A percentile compares a stretch with the other conserved stretches of the same genome.
phyloP scores from a whole-genome alignment of 1,284 basidiomycete species.

The Moesziomyces parantarcticus region DNA sequence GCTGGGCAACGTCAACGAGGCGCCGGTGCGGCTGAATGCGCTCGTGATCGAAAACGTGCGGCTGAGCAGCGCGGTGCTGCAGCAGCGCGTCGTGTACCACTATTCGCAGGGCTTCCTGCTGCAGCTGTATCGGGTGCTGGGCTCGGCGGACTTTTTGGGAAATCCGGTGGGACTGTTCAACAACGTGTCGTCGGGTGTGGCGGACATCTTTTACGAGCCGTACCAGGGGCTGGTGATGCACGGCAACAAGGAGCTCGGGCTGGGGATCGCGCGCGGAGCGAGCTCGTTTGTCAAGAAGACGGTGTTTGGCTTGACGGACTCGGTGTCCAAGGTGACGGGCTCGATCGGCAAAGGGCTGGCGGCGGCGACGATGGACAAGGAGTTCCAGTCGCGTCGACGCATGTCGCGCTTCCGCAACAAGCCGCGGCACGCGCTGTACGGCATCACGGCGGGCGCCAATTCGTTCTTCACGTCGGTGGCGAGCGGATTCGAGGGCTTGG shows the following conservation, averaged over 20 bases:
- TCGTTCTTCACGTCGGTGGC: constrained; percentile 93
- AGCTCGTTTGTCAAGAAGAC: constrained; percentile 97
- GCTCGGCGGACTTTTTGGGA: constrained; percentile 88
- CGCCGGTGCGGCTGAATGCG: constrained; percentile 94
- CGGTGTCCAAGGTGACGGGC: constrained; percentile 95
- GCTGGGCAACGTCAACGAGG: constrained; percentile 95
- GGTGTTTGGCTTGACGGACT: constrained; percentile 94
- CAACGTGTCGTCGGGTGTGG: constrained; percentile 98
- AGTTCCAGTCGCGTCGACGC: constrained; percentile 89
- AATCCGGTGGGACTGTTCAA: constrained; percentile 95
- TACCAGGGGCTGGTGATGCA: constrained; percentile 98
- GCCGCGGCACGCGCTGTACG: constrained; percentile 93
- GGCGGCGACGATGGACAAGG: constrained; percentile 93
- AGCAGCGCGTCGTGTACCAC: constrained; percentile 87
- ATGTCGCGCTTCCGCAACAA: constrained; percentile 91
- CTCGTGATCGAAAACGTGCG: constrained; percentile 95
- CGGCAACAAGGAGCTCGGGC: constrained; percentile 92
- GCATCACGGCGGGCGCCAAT: constrained; percentile 91
- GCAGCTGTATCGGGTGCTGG: constrained; percentile 94
- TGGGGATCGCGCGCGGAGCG: constrained; percentile 97
- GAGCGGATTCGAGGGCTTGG: constrained; percentile 93
- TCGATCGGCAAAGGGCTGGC: constrained; percentile 97
- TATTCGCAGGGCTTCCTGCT: constrained; percentile 93
- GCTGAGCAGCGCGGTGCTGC: constrained; percentile 83
- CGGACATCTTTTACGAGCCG: constrained; percentile 98